Base-by-base conservation (phyloP, 2,329 filamentous ascomycete genomes). In the Clarireedia homoeocarpa region DNA sequence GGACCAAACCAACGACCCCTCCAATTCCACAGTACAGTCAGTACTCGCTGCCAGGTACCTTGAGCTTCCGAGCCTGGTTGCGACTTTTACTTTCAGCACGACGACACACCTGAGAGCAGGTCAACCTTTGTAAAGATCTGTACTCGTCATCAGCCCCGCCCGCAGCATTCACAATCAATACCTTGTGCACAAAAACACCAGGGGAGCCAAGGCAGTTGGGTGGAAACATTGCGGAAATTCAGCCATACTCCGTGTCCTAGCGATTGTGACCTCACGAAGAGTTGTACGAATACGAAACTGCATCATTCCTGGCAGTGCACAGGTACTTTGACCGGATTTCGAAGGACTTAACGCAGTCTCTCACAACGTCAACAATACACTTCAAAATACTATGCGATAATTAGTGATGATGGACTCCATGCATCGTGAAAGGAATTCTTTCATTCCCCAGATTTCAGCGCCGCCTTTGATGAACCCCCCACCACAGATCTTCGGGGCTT, bases 401-500 rank as follows among this genome's bases (percentile, higher is more conserved):
- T 61, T 60, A 48, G 53, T 58, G 15, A 65, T 60, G 56, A 54
- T 59, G 55, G 30, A 51, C 50, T 50, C 60, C 38, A 49, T 58
- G 57, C 50, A 60, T 55, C 30, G 58, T 38, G 20, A 59, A 48
- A 44, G 49, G 36, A 44, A 51, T 48, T 17, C 48, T 45, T 48
- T 82, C 65, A 79, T 85, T 70, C 78, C 80, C 65, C 79, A 82
- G 67, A 78, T 84, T 69, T 76, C 78, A 40, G 73, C 76, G 63
- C 80, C 80, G 62, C 77, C 80, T 55, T 73, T 87, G 65, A 80
- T 86, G 73, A 82, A 83, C 69, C 83, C 82, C 69, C 83, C 83
- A 62, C 82, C 84, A 30, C 84, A 87, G 68, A 82, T 89, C 54
- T 90, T 88, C 66, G 82, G 84, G 56, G 74, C 74, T 53, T 88